Percentiles rank a stretch among this genome's conserved stretches.
Evolutionary conservation across 75 land plant species (phyloP).

Genomic region (Pinus albicaulis): DNA sequence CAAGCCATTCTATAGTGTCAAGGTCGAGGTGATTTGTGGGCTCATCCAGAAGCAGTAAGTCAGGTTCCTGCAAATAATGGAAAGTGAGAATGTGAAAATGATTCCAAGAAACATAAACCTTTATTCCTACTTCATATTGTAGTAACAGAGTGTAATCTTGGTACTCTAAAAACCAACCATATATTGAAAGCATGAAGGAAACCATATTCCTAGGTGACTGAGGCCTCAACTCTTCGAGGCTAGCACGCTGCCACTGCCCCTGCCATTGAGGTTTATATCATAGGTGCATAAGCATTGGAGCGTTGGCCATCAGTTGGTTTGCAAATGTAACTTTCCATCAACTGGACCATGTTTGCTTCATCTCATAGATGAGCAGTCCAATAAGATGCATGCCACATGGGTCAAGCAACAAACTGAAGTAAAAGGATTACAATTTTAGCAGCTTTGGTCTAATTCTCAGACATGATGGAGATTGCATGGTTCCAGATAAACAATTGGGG

Average conservation of each 20-base stretch:
- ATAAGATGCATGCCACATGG: neutral
- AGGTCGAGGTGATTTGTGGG: conserved; percentile 97
- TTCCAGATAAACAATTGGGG: neutral
- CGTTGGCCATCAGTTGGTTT: neutral
- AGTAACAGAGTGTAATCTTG: neutral
- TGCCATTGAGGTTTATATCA: neutral
- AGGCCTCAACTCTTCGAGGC: neutral
- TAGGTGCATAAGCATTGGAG: neutral
- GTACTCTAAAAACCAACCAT: neutral
- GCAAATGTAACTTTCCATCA: neutral
- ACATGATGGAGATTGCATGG: neutral
- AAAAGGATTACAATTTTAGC: neutral
- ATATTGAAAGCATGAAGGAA: neutral
- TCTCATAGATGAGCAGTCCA: neutral
- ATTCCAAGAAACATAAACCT: neutral
- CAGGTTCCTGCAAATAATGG: conserved; percentile 71
- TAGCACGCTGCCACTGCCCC: neutral
- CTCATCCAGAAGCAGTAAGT: conserved; percentile 91
- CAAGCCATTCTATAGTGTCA: conserved; percentile 97
- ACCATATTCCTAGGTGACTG: neutral
- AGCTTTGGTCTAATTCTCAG: neutral
- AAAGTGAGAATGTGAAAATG: neutral
- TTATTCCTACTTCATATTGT: neutral
- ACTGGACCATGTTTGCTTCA: neutral
- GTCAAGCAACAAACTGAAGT: neutral